Conservation (phyloP, 2,329 filamentous ascomycete species). For the Aspergillus felis region DNA sequence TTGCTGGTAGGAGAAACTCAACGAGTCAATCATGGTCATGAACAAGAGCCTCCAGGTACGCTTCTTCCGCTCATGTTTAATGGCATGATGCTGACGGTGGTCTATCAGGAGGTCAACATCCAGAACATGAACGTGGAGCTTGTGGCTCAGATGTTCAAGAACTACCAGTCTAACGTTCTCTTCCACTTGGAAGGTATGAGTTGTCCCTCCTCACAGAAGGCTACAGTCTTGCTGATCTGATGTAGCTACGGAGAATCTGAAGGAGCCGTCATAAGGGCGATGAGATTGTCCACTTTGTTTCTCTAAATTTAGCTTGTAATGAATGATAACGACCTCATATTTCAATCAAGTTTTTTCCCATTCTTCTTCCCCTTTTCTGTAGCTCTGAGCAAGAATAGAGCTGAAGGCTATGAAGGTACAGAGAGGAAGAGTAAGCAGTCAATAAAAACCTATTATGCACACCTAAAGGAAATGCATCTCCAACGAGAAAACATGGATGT, state of each 20-base stretch:
- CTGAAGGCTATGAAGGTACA: too few relatives aligned
- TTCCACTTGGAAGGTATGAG: constrained; percentile 89
- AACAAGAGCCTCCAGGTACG: constrained; percentile 84
- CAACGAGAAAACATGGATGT: background rate
- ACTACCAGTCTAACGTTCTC: constrained; percentile 95
- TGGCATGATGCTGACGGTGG: background rate
- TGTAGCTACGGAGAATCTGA: constrained; percentile 75
- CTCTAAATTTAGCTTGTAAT: background rate
- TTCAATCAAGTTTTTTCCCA: background rate
- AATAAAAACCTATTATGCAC: too few relatives aligned
- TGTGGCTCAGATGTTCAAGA: constrained; percentile 99
- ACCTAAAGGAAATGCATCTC: background rate
- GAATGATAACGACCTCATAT: background rate
- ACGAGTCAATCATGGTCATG: constrained; percentile 86
- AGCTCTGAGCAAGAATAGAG: background rate
- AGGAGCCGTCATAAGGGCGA: constrained; percentile 62
- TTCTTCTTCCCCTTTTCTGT: background rate
- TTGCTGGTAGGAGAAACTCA: constrained; percentile 77
- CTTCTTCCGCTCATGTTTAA: background rate
- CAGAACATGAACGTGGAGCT: constrained; percentile 99
- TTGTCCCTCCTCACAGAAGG: background rate
- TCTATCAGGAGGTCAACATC: constrained; percentile 82
- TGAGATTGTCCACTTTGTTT: background rate
- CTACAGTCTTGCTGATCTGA: constrained; percentile 5
- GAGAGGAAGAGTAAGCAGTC: background rate